phyloP scores from a whole-genome alignment of 2,329 filamentous ascomycete species.

The Claviceps monticola region DNA sequence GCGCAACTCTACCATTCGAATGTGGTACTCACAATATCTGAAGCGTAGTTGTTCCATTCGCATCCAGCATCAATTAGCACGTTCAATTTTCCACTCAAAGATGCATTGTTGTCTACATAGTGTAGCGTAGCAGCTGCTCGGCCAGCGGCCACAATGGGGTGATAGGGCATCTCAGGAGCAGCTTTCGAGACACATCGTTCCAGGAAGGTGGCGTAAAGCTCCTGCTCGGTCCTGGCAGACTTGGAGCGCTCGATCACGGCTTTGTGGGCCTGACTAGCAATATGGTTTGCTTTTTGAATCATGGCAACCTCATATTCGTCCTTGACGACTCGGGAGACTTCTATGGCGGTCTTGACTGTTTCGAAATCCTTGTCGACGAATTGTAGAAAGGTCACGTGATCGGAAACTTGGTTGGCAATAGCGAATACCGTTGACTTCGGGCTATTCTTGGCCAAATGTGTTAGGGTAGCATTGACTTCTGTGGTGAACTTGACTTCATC shows the following conservation, averaged over 20 bases:
- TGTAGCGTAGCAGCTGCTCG: conserved; percentile 73
- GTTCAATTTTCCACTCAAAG: conserved; percentile 58
- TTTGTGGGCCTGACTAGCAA: conserved; percentile 54
- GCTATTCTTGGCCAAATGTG: conserved; percentile 30
- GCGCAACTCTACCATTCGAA: neutral
- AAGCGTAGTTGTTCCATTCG: conserved; percentile 60
- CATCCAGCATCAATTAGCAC: conserved; percentile 74
- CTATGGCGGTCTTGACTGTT: conserved; percentile 47
- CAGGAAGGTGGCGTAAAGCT: conserved; percentile 71
- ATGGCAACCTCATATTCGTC: conserved; percentile 62
- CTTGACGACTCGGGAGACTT: conserved; percentile 56
- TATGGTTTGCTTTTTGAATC: conserved; percentile 56
- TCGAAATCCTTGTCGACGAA: conserved; percentile 51
- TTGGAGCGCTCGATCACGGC: conserved; percentile 47
- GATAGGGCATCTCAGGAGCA: conserved; percentile 74
- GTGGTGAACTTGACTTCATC: conserved; percentile 61
- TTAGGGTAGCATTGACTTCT: conserved; percentile 62
- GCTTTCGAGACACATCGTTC: conserved; percentile 62
- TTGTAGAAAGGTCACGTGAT: conserved; percentile 54
- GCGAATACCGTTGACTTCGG: conserved; percentile 47
- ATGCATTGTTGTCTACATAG: conserved; percentile 67
- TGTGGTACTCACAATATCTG: conserved; percentile 39
- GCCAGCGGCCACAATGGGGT: conserved; percentile 72
- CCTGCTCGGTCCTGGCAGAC: conserved; percentile 59
- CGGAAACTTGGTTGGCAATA: conserved; percentile 65